phyloP scores from a whole-genome alignment of 768 basidiomycete genomes.

The Suillus decipiens region DNA sequence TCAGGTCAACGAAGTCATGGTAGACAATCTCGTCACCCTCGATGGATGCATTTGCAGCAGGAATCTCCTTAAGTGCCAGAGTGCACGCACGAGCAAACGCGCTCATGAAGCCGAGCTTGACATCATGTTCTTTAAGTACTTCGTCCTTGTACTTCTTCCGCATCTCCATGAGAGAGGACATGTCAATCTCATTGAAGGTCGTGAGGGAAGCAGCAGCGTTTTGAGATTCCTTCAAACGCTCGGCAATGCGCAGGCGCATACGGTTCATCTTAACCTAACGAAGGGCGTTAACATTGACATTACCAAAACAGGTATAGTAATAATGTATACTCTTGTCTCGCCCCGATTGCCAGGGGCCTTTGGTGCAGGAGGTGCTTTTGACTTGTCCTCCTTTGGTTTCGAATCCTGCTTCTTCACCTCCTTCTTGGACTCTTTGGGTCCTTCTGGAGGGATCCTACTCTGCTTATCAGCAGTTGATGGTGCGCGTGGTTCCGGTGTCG shows the following conservation, averaged over 20 bases:
- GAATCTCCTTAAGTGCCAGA: constrained; percentile 88
- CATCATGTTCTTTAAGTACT: constrained; percentile 86
- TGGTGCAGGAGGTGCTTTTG: constrained; percentile 26
- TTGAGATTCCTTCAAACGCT: constrained; percentile 98
- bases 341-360: constrained; percentile 56
- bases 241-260: constrained; percentile 96
- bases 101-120: constrained; percentile 99
- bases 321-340: constrained; percentile 78
- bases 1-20: constrained; percentile 89
- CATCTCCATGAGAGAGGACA: constrained; percentile 94
- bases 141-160: constrained; percentile 93
- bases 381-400: constrained; percentile 35
- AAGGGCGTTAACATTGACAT: constrained; percentile 9
- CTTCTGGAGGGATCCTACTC: constrained; percentile 27
- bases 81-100: constrained; percentile 89
- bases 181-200: constrained; percentile 99
- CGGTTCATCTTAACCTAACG: constrained; percentile 96
- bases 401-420: constrained; percentile 38
- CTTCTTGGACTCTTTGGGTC: constrained; percentile 37
- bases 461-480: constrained; percentile 37
- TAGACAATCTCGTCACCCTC: constrained; percentile 95
- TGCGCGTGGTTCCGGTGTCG: constrained; percentile 43
- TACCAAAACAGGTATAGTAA: background rate
- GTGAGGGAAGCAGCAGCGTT: constrained; percentile 95
- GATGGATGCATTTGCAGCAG: constrained; percentile 91